Base-by-base conservation (phyloP, 1,284 basidiomycete species). In the Leccinum angustisporum region DNA sequence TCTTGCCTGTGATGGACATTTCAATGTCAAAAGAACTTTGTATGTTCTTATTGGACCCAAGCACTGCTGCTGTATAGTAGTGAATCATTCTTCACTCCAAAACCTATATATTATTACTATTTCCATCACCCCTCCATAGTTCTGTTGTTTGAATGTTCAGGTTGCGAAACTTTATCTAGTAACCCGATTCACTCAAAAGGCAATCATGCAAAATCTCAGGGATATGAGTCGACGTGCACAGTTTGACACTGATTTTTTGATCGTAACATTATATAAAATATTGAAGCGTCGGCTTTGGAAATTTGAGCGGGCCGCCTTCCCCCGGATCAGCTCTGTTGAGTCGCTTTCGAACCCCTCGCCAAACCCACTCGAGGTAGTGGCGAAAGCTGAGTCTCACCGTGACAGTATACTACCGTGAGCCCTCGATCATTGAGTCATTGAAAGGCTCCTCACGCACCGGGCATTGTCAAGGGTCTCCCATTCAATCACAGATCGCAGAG, bases 81-180 rank as follows among this genome's bases (percentile, higher is more conserved):
- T 54, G 61, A n/a, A n/a, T n/a, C n/a, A 60, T 40, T 38, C 34
- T 27, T 46, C 46, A 36, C 40, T 56, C 31, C 30, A 8, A 36
- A 38, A 8, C 2, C 6, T 70, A 58, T 68, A 71, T 64, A 52
- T 72, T 68, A 68, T 68, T 70, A 30, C n/a, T 72, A 72, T 69
- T 72, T 70, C 56, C 46, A 27, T 36, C 54, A 31, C 27, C 16
- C 4, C 27, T 27, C n/a, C 27, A 31, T 30, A 10, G 43, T 46
- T 18, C 18, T n/a, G 40, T 40, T 40, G 43, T 48, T 36, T n/a
- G 46, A 27, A 34, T 57, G 27, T 58, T 21, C 25, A 16, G 25
- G 21, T 40, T 46, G 40, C n/a, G n/a, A 18, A 18, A 43, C 40
- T 10, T 40, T 40, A 36, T 36, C 34, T 36, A 36, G 34, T 43